Base-by-base conservation (phyloP, 2,329 filamentous ascomycete genomes). In the Phialocephala sp. region DNA sequence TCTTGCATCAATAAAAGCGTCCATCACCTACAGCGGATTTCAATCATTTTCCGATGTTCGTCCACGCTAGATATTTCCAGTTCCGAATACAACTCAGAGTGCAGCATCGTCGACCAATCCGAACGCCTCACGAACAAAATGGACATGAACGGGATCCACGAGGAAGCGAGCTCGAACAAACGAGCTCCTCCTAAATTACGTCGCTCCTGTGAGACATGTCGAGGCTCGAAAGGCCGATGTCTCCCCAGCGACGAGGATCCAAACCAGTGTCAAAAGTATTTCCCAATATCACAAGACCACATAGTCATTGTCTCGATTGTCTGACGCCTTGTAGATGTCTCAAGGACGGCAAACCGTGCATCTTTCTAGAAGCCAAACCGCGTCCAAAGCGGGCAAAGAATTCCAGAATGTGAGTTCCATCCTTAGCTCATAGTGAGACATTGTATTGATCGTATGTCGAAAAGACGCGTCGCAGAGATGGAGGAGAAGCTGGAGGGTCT, bases 181-280 rank as follows among this genome's bases (percentile, higher is more conserved):
- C 50, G 18, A 54, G 24, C 24, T 18, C 15, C 45, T 22, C 22
- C 24, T 27, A 65, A 62, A 54, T 52, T 71, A 32, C 65, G 69
- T 24, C 56, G 67, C 4, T 69, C 84, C 35, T 87, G 84, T 63
- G 84, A 87, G 74, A 81, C 83, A 1, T 87, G 84, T 68, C 78
- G 84, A 60, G 78, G 75, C 3, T 81, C 82, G 63, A 87, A 87
- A 77, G 78, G 85, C 24, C 83, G 82, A 66, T 87, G 85, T 68
- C 80, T 81, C 64, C 75, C 81, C 3, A 82, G 82, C 64, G 77
- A 79, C 20, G 80, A 82, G 69, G 74, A 79, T 6, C 80, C 52
- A 14, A 47, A 80, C 11, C 82, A 84, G 35, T 87, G 85, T 73
- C 81, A 80, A 74, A 82, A 83, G 84, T 86, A 78, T 39, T n/a